These are phyloP conservation scores for Fusarium nisikadoi DNA, from an alignment of 2,329 filamentous ascomycete species.

Conservation along the genomic window DNA sequence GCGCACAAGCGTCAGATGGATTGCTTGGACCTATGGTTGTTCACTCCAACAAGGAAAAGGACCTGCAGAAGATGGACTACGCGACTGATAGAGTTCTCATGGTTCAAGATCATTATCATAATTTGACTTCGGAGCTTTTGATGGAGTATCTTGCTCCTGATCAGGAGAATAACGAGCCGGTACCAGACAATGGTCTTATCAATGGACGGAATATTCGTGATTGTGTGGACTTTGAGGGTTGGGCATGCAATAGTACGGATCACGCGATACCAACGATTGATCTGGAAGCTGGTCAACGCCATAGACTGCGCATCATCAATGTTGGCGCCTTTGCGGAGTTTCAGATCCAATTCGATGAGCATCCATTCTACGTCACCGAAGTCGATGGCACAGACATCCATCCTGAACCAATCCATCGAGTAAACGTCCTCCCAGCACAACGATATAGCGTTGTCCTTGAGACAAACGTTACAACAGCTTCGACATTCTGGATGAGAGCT, in stretches of 20 bases:
- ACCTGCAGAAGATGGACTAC: slow-evolving; percentile 45
- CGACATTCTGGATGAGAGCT: slow-evolving; percentile 73
- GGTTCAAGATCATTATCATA: slow-evolving; percentile 80
- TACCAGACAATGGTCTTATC: slow-evolving; percentile 72
- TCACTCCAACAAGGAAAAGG: slow-evolving; percentile 62
- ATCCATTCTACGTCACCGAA: slow-evolving; percentile 72
- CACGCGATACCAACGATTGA: slow-evolving; percentile 54
- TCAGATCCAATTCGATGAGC: slow-evolving; percentile 76
- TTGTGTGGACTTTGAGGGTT: slow-evolving; percentile 50
- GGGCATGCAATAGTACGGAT: slow-evolving; percentile 58
- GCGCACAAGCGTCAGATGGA: slow-evolving; percentile 74
- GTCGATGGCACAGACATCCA: slow-evolving; percentile 76
- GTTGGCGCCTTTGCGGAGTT: slow-evolving; percentile 78
- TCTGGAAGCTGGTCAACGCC: slow-evolving; percentile 64
- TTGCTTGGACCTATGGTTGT: slow-evolving; percentile 74
- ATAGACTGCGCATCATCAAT: slow-evolving; percentile 76
- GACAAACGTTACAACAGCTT: slow-evolving; percentile 63
- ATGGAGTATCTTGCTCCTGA: slow-evolving; percentile 65
- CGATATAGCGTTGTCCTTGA: slow-evolving; percentile 75
- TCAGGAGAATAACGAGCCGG: slow-evolving; percentile 70
- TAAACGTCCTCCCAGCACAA: slow-evolving; percentile 76
- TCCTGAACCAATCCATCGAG: slow-evolving; percentile 65
- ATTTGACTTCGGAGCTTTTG: slow-evolving; percentile 60
- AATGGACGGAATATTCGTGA: slow-evolving; percentile 61
- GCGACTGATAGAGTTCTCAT: slow-evolving; percentile 69